Conservation (phyloP, 2,329 filamentous ascomycete species). For the Cadophora gregata region DNA sequence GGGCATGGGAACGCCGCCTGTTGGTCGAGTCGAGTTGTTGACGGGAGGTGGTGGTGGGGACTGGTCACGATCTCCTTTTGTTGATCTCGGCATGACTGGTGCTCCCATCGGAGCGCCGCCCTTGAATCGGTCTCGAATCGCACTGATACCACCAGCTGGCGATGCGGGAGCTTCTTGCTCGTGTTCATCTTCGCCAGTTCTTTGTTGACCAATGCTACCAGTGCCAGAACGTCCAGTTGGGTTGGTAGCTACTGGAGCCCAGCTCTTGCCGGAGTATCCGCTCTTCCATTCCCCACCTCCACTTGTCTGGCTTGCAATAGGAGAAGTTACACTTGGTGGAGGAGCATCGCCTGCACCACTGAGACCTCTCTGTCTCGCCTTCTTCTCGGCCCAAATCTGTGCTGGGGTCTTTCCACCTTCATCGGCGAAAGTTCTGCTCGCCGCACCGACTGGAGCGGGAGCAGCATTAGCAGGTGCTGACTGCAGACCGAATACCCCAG, state of each 20-base stretch:
- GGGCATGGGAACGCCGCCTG: conserved; percentile 78
- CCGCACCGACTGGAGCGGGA: conserved; percentile 72
- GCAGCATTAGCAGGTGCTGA: conserved; percentile 61
- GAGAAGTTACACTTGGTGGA: conserved; percentile 54
- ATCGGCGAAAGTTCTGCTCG: conserved; percentile 93
- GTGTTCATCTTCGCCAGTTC: conserved; percentile 62
- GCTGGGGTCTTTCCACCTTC: conserved; percentile 95
- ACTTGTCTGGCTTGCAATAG: conserved; percentile 72
- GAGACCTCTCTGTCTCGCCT: conserved; percentile 75
- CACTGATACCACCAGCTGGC: conserved; percentile 69
- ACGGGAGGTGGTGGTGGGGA: conserved; percentile 47
- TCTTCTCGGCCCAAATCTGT: conserved; percentile 97
- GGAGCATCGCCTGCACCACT: conserved; percentile 56
- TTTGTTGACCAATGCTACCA: conserved; percentile 59
- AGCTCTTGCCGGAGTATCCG: conserved; percentile 87
- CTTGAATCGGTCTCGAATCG: conserved; percentile 84
- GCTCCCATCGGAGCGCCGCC: conserved; percentile 73
- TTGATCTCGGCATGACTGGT: conserved; percentile 43
- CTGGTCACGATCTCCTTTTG: conserved; percentile 40
- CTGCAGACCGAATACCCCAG: conserved; percentile 69
- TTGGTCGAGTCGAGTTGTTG: conserved; percentile 61
- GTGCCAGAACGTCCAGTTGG: conserved; percentile 69
- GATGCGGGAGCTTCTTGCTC: conserved; percentile 57
- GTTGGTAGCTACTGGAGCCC: conserved; percentile 81
- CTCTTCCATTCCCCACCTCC: conserved; percentile 85